Base-by-base conservation (phyloP, 768 basidiomycete genomes). In the Boletellus ananiceps region DNA sequence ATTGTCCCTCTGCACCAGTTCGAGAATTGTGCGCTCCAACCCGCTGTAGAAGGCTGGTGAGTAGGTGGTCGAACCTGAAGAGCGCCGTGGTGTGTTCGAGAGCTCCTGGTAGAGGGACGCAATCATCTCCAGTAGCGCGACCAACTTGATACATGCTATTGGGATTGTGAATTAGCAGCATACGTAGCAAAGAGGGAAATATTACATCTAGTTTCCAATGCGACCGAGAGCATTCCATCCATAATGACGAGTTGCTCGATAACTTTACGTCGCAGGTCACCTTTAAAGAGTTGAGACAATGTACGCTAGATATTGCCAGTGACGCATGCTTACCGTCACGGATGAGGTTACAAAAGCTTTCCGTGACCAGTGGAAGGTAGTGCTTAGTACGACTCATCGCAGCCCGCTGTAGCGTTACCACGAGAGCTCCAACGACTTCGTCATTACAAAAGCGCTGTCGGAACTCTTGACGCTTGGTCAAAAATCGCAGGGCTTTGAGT, bases 141-240 rank as follows among this genome's bases (percentile, higher is more conserved):
- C 12, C 52, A 54, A 25, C 12, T 49, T 29, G 15, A 4, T 18
- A 12, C 41, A 19, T 14, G 8, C 55, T 56, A 15, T 29, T 8
- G 18, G 18, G 19, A 31, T 25, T 11, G 40, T 32, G 16, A 49
- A 35, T 46, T 40, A 36, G 11, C n/a, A 6, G 31, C 12, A 19
- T 13, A 29, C 29, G 8, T 29, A 8, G 29, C 16, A 27, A n/a
- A 31, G 2, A 25, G 23, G 23, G 23, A 4, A 7, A 25, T 25
- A 7, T 25, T 41, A 55, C 54, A 29, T 15, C 39, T 49, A 12
- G 32, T 36, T 35, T 44, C 51, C 21, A 56, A 46, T 12, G 44
- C 12, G 16, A 40, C 11, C 1, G 27, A 46, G 21, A 56, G 47
- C 5, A 29, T 29, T 29, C 19, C 42, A 21, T 11, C 33, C n/a